These are phyloP conservation scores for Porpolomopsis calyptriformis DNA, from an alignment of 768 basidiomycete species.

Conservation along the genomic window DNA sequence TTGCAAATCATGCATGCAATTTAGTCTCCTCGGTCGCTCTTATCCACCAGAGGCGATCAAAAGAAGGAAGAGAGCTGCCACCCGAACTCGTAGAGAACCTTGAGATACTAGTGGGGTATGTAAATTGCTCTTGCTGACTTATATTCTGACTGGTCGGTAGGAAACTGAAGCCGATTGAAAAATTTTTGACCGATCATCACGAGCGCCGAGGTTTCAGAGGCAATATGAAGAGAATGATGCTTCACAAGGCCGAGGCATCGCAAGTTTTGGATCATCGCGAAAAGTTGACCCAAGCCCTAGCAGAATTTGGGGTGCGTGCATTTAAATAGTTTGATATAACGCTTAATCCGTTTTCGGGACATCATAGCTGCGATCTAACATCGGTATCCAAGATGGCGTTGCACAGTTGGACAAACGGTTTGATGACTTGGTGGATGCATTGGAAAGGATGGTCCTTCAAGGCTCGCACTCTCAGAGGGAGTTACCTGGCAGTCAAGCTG, in stretches of 20 bases:
- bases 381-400: slow-evolving; percentile 17
- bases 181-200: slow-evolving; percentile 11
- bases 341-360: background rate
- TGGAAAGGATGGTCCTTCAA: background rate
- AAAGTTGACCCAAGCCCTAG: slow-evolving; percentile 15
- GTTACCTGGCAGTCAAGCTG: background rate
- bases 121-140: background rate
- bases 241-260: slow-evolving; percentile 9
- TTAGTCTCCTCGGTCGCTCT: slow-evolving; percentile 15
- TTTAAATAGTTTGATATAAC: background rate
- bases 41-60: slow-evolving; percentile 12
- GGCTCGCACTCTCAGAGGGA: background rate
- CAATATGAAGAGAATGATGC: slow-evolving; percentile 10
- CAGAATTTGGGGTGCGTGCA: slow-evolving; percentile 17
- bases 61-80: slow-evolving; percentile 10
- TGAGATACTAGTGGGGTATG: slow-evolving; percentile 13
- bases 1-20: slow-evolving; percentile 18
- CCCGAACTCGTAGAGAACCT: slow-evolving; percentile 11
- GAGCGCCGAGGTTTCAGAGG: slow-evolving; percentile 6
- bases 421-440: slow-evolving; percentile 4
- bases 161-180: slow-evolving; percentile 12
- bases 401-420: slow-evolving; percentile 10
- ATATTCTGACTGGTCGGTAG: slow-evolving; percentile 5
- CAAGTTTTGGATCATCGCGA: slow-evolving; percentile 15
- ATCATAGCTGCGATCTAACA: slow-evolving; percentile 14